A percentile compares a stretch with the other conserved stretches of the same genome.
Evolutionary conservation across 148 eudicot species (phyloP).

Genomic region (Silene uniflora): DNA sequence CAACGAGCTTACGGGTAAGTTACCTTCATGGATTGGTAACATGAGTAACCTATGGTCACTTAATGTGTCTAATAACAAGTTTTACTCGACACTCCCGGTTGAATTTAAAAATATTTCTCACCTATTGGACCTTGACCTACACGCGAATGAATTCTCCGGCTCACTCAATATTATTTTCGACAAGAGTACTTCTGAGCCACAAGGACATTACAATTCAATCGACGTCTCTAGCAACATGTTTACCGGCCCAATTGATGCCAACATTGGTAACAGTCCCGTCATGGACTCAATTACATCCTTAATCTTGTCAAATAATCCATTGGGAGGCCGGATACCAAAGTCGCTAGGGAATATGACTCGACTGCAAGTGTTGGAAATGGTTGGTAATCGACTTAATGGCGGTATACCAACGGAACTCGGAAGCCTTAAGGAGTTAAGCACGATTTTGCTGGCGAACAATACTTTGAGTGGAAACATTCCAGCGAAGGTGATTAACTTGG

Average conservation of each 20-base stretch:
- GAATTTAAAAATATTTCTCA: conserved; percentile 44
- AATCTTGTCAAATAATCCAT: conserved; percentile 51
- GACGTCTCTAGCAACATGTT: conserved; percentile 65
- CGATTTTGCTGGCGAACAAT: conserved; percentile 45
- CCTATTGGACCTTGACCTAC: conserved; percentile 62
- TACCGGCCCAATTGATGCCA: conserved; percentile 39
- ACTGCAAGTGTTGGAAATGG: conserved; percentile 42
- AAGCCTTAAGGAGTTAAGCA: conserved; percentile 36
- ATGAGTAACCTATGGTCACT: conserved; percentile 58
- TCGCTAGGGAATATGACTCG: conserved; percentile 53
- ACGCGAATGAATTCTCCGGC: conserved; percentile 64
- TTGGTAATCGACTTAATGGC: conserved; percentile 34
- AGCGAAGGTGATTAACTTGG: conserved; percentile 40
- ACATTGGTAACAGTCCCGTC: conserved; percentile 35
- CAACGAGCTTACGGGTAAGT: conserved; percentile 51
- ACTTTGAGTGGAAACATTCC: conserved; percentile 55
- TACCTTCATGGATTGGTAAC: conserved; percentile 82
- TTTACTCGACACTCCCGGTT: conserved; percentile 41
- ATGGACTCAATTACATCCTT: conserved; percentile 46
- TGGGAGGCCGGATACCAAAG: conserved; percentile 60
- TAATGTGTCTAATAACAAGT: conserved; percentile 59
- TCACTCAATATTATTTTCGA: conserved; percentile 32
- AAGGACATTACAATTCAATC: conserved; percentile 50
- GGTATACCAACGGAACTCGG: conserved; percentile 52
- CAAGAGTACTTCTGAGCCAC: conserved; percentile 35